Base-by-base conservation (phyloP, 2,329 filamentous ascomycete genomes). In the Venturia nashicola region DNA sequence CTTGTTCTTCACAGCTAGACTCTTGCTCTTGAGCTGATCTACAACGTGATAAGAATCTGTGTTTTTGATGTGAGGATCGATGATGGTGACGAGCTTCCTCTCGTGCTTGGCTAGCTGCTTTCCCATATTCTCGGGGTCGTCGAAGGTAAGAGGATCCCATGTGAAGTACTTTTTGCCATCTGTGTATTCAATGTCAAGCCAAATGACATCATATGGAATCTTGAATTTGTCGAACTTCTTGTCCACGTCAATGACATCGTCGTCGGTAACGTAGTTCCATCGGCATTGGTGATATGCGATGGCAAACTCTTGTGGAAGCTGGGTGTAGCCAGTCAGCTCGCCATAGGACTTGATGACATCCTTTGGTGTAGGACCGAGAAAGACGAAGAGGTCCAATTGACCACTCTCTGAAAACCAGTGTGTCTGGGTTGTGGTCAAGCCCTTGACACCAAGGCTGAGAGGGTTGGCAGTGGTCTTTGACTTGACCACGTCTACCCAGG, bases 141-240 rank as follows among this genome's bases (percentile, higher is more conserved):
- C 82, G 76, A 99, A 99, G 61, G 87, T 94, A 71, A 96, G 82
- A 23, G 86, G 83, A 71, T 99, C 93, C 90, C 91, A 99, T 0
- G 92, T 97, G 74, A 99, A 99, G 79, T 99, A 99, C 78, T 96
- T 95, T 77, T 94, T 93, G 74, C 89, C 91, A 66, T 99, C 90
- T 0, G 92, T 95, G 75, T 97, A 99, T 77, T 99, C 94, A 68
- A 99, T 90, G 71, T 99, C 94, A 20, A 99, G 86, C 94, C 94
- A 99, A 71, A 99, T 99, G 67, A 97, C 90, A 76, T 99, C 94
- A 77, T 97, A 99, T 0, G 94, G 94, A 63, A 99, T 97, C 72
- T 90, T 87, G 76, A 87, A 85, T 78, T 94, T 95, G 78, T 97
- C 92, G 79, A 99, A 96, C 74, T 95, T 96, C 68, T 89, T 86